A percentile compares a stretch with the other conserved stretches of the same genome.
Evolutionary conservation across 345 rosid genomes (phyloP).

Genomic region (Schrenkiella parvula): DNA sequence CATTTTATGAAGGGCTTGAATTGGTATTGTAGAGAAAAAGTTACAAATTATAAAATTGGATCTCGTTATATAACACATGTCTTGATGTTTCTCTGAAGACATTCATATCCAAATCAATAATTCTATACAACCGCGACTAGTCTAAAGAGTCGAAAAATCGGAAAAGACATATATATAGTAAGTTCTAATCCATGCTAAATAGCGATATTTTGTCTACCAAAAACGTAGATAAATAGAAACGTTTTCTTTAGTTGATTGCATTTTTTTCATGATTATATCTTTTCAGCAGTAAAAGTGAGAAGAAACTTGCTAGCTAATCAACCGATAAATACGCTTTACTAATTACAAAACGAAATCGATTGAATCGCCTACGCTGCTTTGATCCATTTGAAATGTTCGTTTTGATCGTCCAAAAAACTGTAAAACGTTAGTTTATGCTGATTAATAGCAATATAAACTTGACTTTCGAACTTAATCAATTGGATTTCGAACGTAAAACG

Average conservation of each 20-base stretch:
- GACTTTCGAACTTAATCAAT: background rate
- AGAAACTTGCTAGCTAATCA: slow-evolving; percentile 12
- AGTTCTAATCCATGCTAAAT: background rate
- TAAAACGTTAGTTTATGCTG: background rate
- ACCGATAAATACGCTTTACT: background rate
- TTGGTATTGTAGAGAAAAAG: background rate
- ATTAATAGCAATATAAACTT: background rate
- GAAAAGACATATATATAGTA: no score
- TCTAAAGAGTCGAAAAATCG: no score
- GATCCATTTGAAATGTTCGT: background rate
- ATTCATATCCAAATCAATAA: no score
- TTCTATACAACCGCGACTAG: no score
- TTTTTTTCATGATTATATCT: background rate
- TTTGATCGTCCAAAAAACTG: background rate
- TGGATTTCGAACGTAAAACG: background rate
- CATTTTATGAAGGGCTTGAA: background rate
- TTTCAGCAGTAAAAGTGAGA: background rate
- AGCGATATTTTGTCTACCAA: background rate
- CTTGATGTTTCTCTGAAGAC: no score
- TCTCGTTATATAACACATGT: no score
- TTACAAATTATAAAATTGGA: background rate
- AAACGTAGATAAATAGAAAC: background rate
- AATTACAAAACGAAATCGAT: background rate
- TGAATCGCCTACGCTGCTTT: background rate
- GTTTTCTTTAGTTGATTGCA: background rate